phyloP scores from a whole-genome alignment of 169 alveolate genomes.

The Cryptosporidium parvum region DNA sequence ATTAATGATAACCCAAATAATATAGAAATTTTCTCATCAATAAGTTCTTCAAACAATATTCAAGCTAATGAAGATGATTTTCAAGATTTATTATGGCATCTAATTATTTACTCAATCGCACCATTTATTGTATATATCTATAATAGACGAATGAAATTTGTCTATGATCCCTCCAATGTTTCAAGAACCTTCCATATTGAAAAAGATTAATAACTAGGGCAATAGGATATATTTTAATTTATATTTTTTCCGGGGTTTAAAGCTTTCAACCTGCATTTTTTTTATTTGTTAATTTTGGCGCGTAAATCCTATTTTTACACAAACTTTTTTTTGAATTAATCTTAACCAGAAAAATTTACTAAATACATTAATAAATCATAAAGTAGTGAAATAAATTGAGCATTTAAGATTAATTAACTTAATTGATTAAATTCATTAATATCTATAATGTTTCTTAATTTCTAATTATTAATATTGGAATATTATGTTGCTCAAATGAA shows the following conservation, averaged over 20 bases:
- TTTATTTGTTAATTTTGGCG: background rate
- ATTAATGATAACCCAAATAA: conserved; percentile 7
- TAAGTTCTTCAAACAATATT: background rate
- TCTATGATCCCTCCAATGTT: conserved; percentile 14
- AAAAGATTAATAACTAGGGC: background rate
- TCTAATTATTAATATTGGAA: background rate
- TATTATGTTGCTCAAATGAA: conserved; percentile 15
- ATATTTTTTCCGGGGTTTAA: background rate
- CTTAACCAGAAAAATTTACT: background rate
- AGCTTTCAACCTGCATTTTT: background rate
- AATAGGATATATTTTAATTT: background rate
- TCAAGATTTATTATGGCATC: conserved; percentile 26
- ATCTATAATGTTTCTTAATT: background rate
- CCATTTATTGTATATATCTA: conserved; percentile 13
- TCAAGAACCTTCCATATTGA: conserved; percentile 34
- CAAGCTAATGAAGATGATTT: background rate
- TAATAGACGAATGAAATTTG: conserved; percentile 11
- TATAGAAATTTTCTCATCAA: background rate
- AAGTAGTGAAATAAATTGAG: background rate
- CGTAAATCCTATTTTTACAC: background rate
- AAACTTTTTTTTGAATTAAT: background rate
- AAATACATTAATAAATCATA: background rate
- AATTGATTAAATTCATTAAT: background rate
- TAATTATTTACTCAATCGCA: background rate
- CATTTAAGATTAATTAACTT: background rate